A percentile compares a stretch with the other conserved stretches of the same genome.
Evolutionary conservation across 129 eudicot genomes (phyloP).

Genomic region (Escallonia rubra): DNA sequence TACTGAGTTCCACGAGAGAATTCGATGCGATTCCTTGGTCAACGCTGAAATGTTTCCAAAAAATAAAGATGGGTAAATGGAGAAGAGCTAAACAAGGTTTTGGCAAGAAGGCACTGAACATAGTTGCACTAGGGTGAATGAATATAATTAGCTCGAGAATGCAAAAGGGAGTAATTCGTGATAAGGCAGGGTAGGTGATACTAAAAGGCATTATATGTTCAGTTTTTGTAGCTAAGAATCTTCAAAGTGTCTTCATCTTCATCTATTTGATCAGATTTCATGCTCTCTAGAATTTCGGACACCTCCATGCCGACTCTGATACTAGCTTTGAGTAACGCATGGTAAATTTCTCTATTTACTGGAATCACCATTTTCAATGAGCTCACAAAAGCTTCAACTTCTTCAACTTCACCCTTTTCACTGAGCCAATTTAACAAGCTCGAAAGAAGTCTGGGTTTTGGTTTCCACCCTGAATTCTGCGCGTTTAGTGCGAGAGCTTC

Average conservation of each 20-base stretch:
- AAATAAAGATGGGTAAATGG: no score
- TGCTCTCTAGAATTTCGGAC: constrained; percentile 19
- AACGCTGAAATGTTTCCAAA: no score
- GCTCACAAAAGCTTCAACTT: constrained; percentile 32
- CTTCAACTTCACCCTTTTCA: constrained; percentile 18
- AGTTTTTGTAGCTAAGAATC: constrained; percentile 1
- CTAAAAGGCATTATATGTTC: no score
- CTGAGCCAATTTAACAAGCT: constrained; percentile 33
- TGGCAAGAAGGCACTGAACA: no score
- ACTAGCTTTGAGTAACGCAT: constrained; percentile 24
- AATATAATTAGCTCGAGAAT: no score
- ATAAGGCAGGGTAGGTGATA: no score
- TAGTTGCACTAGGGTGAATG: no score
- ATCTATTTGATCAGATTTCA: constrained; percentile 32
- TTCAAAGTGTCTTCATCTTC: constrained; percentile 25
- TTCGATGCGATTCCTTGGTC: no score
- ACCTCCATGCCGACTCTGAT: constrained; percentile 23
- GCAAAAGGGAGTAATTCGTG: no score
- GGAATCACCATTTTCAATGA: constrained; percentile 24
- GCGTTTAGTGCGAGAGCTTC: constrained; percentile 28
- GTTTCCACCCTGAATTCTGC: constrained; percentile 29
- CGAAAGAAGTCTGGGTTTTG: constrained; percentile 25
- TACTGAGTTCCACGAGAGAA: no score
- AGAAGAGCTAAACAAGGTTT: no score
- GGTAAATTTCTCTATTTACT: constrained; percentile 26